Evolutionary conservation across 1,139 yeast genomes (phyloP).

Genomic region (Candida sanyaensis): DNA sequence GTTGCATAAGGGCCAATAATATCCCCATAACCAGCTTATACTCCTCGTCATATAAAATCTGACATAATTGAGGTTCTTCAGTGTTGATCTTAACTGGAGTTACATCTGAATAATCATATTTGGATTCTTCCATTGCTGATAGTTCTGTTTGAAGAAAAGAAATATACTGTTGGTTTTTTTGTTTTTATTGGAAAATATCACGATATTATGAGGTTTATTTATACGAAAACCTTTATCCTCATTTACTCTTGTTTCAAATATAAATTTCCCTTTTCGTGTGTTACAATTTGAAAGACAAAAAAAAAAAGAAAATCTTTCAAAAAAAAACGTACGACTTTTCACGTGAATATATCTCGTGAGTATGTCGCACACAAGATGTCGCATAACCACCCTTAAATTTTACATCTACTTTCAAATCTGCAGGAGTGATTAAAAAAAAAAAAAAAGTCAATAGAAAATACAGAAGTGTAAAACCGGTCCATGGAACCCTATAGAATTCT

Average conservation of each 20-base stretch:
- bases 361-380: neutral
- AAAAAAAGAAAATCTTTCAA: too few relatives aligned
- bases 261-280: neutral
- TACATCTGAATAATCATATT: conserved; percentile 38
- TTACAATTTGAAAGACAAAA: neutral
- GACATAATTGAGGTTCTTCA: conserved; percentile 61
- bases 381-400: neutral
- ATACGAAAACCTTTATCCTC: neutral
- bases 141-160: neutral
- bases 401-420: neutral
- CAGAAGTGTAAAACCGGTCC: neutral
- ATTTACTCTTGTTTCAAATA: neutral
- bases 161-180: neutral
- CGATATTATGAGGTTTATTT: neutral
- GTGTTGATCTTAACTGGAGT: conserved; percentile 43
- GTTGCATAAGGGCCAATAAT: conserved; percentile 60
- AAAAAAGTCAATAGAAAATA: neutral
- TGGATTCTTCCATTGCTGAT: conserved; percentile 8
- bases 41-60: conserved; percentile 75
- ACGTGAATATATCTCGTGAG: too few relatives aligned
- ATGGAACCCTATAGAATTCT: neutral
- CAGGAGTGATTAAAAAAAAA: neutral
- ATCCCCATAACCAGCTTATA: conserved; percentile 63
- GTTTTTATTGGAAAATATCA: neutral
- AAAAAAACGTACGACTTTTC: neutral